These are phyloP conservation scores for Colletotrichum cuscutae DNA, from an alignment of 2,329 filamentous ascomycete genomes.

Conservation along the genomic window DNA sequence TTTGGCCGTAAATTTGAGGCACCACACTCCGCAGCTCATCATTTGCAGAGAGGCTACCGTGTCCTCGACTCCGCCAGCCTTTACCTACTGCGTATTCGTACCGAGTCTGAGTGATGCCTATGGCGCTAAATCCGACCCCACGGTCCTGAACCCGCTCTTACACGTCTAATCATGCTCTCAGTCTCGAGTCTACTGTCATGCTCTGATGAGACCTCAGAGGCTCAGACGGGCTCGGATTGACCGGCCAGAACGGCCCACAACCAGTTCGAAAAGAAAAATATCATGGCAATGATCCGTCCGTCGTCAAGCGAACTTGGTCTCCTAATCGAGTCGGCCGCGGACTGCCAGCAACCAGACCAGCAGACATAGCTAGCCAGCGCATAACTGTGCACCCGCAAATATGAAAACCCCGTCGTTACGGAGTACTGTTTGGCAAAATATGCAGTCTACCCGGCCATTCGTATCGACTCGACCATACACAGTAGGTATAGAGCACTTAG, in stretches of 20 bases:
- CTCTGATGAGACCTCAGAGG: conserved; percentile 7
- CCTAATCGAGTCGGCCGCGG: background rate
- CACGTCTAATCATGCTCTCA: background rate
- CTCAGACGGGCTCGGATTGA: conserved; percentile 14
- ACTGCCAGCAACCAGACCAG: background rate
- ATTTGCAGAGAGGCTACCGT: conserved; percentile 16
- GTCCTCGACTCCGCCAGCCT: conserved; percentile 3
- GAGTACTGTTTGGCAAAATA: background rate
- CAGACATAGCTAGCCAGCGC: conserved; percentile 2
- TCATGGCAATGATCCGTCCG: background rate
- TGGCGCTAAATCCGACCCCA: background rate
- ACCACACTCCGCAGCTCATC: background rate
- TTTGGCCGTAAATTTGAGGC: background rate
- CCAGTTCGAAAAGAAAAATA: background rate
- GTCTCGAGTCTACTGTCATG: background rate
- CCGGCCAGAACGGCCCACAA: conserved; percentile 21
- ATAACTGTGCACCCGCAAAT: background rate
- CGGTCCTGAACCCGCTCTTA: background rate
- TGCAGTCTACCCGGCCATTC: conserved; percentile 36
- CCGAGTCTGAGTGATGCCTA: background rate
- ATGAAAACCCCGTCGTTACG: conserved; percentile 1
- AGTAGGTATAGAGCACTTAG: background rate
- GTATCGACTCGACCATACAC: background rate
- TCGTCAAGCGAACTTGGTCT: background rate
- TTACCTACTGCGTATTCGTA: no score